Base-by-base conservation (phyloP, 2,329 filamentous ascomycete genomes). In the Alternaria alternata region DNA sequence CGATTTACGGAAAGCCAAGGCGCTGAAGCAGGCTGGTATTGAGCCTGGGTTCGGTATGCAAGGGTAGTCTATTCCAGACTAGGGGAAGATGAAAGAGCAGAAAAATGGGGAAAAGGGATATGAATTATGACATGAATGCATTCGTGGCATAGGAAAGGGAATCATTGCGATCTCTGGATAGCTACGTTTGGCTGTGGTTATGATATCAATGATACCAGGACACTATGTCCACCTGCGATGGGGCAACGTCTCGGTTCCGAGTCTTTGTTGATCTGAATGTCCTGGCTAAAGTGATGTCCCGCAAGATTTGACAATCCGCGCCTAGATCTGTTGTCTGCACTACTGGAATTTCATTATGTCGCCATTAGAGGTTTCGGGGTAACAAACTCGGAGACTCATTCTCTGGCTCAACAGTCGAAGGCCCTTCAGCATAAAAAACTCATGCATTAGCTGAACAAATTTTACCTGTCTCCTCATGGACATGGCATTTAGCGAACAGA, bases 41-140 rank as follows among this genome's bases (percentile, higher is more conserved):
- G 86, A 82, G 61, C 87, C 89, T 18, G 88, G 87, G 41, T 84
- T 95, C 47, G 94, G 94, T 1, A 97, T 97, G 72, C 94, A 97
- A 80, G 62, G 59, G 28, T 65, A 54, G 44, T 24, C 18, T 5
- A 5, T 14, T 36, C 14, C 32, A 36, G 22, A 14, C 28, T 16
- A 42, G 6, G 2, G 3, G 6, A 22, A 28, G 22, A 38, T 8
- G 14, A 38, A 24, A 47, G 51, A 42, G 38, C n/a, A 38, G 42
- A 48, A 36, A 52, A 34, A 16, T 11, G 26, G 16, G 22, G 14
- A 42, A 52, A 24, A 11, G 26, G 26, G 30, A 41, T 44, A 62
- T 46, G 56, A 59, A 38, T 60, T 48, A 64, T 52, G 56, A 62
- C 20, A 59, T 39, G 38, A 24, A 47, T 39, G 12, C 38, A 46